Conservation (phyloP, 495 filamentous ascomycete genomes). For the Xylona heveae region DNA sequence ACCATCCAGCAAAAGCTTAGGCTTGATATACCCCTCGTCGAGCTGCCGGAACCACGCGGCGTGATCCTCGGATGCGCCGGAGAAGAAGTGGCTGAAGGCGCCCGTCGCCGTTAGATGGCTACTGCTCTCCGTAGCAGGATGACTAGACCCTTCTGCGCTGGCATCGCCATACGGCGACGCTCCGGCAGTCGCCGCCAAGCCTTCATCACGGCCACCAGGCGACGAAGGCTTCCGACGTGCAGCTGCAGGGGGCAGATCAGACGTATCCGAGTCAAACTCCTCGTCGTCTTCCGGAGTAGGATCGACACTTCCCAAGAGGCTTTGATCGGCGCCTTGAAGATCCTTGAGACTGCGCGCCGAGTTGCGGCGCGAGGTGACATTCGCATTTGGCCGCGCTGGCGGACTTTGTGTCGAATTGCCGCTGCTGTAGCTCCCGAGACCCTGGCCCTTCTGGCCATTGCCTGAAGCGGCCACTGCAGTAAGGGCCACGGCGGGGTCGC, state of each 20-base stretch:
- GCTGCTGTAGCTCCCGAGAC: slow-evolving; percentile 28
- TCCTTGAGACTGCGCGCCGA: slow-evolving; percentile 14
- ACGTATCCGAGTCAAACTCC: slow-evolving; percentile 30
- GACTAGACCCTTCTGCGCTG: slow-evolving; percentile 6
- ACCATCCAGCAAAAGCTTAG: slow-evolving; percentile 68
- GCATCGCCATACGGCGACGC: background rate
- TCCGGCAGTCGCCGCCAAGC: background rate
- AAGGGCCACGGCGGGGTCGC: slow-evolving; percentile 31
- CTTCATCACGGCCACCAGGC: background rate
- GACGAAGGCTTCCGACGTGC: slow-evolving; percentile 4
- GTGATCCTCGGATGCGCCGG: slow-evolving; percentile 66
- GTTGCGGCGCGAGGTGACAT: slow-evolving; percentile 27
- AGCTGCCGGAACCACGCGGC: slow-evolving; percentile 80
- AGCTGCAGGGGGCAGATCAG: slow-evolving; percentile 13
- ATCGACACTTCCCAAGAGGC: slow-evolving; percentile 39
- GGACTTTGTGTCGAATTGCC: slow-evolving; percentile 17
- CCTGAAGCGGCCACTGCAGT: slow-evolving; percentile 15
- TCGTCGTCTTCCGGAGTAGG: slow-evolving; percentile 38
- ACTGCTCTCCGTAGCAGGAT: slow-evolving; percentile 8
- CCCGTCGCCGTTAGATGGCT: slow-evolving; percentile 33
- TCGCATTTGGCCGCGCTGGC: slow-evolving; percentile 13
- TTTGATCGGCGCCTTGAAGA: slow-evolving; percentile 31
- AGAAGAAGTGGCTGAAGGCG: slow-evolving; percentile 51
- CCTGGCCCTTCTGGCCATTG: slow-evolving; percentile 14
- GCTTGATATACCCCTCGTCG: slow-evolving; percentile 95